These are phyloP conservation scores for Hypocreales sp. DNA, from an alignment of 2,329 filamentous ascomycete species.

Conservation along the genomic window DNA sequence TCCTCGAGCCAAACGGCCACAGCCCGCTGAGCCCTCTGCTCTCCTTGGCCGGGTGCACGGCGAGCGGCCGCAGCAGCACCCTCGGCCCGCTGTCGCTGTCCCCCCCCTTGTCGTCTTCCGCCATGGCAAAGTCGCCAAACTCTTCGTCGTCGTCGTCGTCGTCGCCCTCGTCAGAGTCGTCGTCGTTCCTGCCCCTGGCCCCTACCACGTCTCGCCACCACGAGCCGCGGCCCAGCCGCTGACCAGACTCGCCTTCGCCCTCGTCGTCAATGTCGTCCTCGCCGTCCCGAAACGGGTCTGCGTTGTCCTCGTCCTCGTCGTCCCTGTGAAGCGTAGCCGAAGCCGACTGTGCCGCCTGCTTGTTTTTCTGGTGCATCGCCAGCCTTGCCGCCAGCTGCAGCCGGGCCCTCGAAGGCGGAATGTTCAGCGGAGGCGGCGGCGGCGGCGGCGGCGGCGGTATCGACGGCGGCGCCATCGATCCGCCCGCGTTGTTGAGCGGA, in stretches of 20 bases:
- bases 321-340: slow-evolving; percentile 22
- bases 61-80: slow-evolving; percentile 38
- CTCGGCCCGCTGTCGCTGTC: slow-evolving; percentile 18
- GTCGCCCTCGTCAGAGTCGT: slow-evolving; percentile 21
- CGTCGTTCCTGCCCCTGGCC: slow-evolving; percentile 20
- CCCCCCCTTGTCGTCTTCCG: slow-evolving; percentile 28
- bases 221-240: slow-evolving; percentile 19
- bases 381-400: slow-evolving; percentile 82
- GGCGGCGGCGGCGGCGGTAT: slow-evolving; percentile 46
- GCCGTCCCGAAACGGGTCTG: slow-evolving; percentile 35
- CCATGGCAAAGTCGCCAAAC: slow-evolving; percentile 54
- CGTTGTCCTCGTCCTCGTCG: slow-evolving; percentile 22
- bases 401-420: slow-evolving; percentile 73
- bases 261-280: slow-evolving; percentile 38
- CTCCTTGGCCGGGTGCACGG: slow-evolving; percentile 32
- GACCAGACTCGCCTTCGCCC: slow-evolving; percentile 29
- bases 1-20: slow-evolving; percentile 39
- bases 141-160: slow-evolving; percentile 46
- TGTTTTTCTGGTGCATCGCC: slow-evolving; percentile 56
- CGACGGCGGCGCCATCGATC: slow-evolving; percentile 38
- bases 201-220: slow-evolving; percentile 31
- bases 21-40: slow-evolving; percentile 31
- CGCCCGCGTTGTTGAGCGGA: slow-evolving; percentile 29
- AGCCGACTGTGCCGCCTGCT: slow-evolving; percentile 29
- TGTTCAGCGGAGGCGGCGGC: slow-evolving; percentile 67